Conservation (phyloP, 495 filamentous ascomycete genomes). For the Aspergillus nanangensis region DNA sequence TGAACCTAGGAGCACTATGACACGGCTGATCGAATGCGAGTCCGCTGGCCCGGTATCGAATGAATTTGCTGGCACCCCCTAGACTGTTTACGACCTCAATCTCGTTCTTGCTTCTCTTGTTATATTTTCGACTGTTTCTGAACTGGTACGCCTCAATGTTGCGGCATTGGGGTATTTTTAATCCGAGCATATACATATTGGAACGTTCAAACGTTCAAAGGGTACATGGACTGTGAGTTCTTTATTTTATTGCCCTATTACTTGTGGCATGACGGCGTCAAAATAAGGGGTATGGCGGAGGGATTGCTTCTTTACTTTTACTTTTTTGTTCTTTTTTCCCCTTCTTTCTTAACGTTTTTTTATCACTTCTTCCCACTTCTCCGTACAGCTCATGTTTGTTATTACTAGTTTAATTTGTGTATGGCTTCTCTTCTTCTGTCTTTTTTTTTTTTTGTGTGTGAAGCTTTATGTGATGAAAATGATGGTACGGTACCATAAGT, state of each 20-base stretch:
- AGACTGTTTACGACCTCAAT: slow-evolving; percentile 19
- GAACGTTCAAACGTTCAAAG: slow-evolving; percentile 27
- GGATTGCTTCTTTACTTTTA: slow-evolving; percentile 9
- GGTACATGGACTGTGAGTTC: slow-evolving; percentile 13
- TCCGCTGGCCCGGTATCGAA: slow-evolving; percentile 26
- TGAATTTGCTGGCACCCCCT: slow-evolving; percentile 24
- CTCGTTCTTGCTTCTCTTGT: slow-evolving; percentile 29
- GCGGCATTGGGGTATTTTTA: no score
- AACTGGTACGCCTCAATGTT: no score
- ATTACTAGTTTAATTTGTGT: slow-evolving; percentile 18
- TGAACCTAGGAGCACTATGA: slow-evolving; percentile 31
- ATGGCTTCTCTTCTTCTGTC: slow-evolving; percentile 19
- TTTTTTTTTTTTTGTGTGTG: slow-evolving; percentile 8
- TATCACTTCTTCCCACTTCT: slow-evolving; percentile 2
- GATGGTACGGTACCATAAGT: slow-evolving; percentile 19
- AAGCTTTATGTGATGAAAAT: slow-evolving; percentile 20
- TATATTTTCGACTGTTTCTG: slow-evolving; percentile 24
- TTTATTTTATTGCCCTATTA: slow-evolving; percentile 12
- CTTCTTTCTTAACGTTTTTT: slow-evolving; percentile 12
- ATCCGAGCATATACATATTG: slow-evolving; percentile 44
- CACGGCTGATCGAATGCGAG: slow-evolving; percentile 29
- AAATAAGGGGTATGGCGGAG: slow-evolving; percentile 22
- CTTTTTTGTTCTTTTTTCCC: slow-evolving; percentile 14
- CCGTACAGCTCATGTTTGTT: slow-evolving; percentile 20
- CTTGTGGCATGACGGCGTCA: slow-evolving; percentile 38